phyloP scores from a whole-genome alignment of 176 grass and related monocot genomes.

The Puccinellia tenuiflora region DNA sequence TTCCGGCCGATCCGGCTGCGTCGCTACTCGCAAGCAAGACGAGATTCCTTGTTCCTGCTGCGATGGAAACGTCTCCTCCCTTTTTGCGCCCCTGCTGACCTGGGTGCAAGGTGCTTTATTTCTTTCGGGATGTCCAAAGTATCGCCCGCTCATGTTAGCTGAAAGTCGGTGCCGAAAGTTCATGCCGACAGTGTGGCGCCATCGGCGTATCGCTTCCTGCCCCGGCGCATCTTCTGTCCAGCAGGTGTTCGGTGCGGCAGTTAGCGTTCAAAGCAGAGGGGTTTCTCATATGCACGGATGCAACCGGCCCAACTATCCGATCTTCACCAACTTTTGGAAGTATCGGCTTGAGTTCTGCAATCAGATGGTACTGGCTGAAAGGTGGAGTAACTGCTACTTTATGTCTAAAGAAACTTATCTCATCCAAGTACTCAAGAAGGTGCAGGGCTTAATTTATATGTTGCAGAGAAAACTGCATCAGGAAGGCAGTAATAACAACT shows the following conservation, averaged over 20 bases:
- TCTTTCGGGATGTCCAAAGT: slow-evolving; percentile 25
- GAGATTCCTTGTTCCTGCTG: slow-evolving; percentile 12
- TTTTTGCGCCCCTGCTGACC: slow-evolving; percentile 15
- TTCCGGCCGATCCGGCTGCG: background rate
- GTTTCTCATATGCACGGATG: background rate
- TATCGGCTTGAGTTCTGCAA: background rate
- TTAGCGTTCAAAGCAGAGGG: background rate
- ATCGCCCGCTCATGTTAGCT: background rate
- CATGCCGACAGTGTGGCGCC: slow-evolving; percentile 28
- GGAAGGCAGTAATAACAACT: background rate
- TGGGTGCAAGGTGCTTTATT: background rate
- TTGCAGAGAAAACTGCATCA: background rate
- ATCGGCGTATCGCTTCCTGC: background rate
- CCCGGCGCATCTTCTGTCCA: background rate
- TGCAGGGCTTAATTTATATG: background rate
- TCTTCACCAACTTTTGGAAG: background rate
- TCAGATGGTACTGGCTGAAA: background rate
- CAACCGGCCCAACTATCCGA: background rate
- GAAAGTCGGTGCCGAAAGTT: slow-evolving; percentile 48
- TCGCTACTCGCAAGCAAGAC: background rate
- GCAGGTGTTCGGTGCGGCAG: background rate
- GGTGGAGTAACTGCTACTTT: background rate
- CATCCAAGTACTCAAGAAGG: background rate
- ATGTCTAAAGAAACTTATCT: background rate
- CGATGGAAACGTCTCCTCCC: background rate